Percentiles rank a stretch among this genome's conserved stretches.
Evolutionary conservation across 305 asterid species (phyloP).

Genomic region (Solanum aculeatissimum): DNA sequence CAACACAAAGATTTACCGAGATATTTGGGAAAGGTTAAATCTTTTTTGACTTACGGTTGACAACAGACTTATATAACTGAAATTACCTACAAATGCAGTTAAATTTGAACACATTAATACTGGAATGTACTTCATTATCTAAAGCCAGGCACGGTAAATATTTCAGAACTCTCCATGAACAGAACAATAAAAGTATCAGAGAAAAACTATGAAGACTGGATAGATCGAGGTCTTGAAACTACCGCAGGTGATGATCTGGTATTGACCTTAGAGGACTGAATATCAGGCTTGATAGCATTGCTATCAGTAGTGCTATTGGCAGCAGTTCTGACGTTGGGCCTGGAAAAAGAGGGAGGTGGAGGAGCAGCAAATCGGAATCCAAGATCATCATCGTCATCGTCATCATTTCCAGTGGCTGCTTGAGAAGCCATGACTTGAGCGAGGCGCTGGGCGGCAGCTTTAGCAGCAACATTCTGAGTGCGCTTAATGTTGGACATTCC

Average conservation of each 20-base stretch:
- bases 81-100: not conserved
- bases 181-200: not conserved
- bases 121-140: not conserved
- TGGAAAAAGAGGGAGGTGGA: slow-evolving; percentile 52
- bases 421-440: slow-evolving; percentile 99
- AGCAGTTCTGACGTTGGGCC: slow-evolving; percentile 12
- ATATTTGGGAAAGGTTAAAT: not conserved
- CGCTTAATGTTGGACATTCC: slow-evolving; percentile 92
- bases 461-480: slow-evolving; percentile 89
- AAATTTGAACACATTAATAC: not conserved
- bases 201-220: not conserved
- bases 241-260: slow-evolving; percentile 94
- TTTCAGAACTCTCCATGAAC: not conserved
- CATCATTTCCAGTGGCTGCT: slow-evolving; percentile 46
- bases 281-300: slow-evolving; percentile 17
- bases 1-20: not conserved
- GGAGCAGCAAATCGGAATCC: slow-evolving; percentile 71
- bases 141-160: not conserved
- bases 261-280: slow-evolving; percentile 36
- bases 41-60: not conserved
- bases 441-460: slow-evolving; percentile 97
- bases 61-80: not conserved
- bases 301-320: not conserved
- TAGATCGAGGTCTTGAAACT: slow-evolving; percentile 6
- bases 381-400: slow-evolving; percentile 45